phyloP scores from a whole-genome alignment of 208 protist species.

The Endotrypanum monterogeii region DNA sequence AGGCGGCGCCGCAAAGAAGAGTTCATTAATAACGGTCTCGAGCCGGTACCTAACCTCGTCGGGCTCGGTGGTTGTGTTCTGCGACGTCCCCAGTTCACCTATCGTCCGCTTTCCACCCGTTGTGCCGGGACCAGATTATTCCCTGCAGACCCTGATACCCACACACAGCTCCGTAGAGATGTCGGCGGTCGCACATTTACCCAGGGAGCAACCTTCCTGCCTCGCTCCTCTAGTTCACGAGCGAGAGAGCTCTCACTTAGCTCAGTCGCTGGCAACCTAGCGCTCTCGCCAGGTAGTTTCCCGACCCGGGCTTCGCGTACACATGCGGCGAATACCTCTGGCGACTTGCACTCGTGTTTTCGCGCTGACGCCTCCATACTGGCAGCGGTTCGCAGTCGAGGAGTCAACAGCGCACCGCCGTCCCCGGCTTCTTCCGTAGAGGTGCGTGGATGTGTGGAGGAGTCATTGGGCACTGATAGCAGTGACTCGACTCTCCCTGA shows the following conservation, averaged over 20 bases:
- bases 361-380: background rate
- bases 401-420: background rate
- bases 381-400: background rate
- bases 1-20: slow-evolving; percentile 25
- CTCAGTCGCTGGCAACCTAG: background rate
- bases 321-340: too few relatives aligned
- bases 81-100: slow-evolving; percentile 15
- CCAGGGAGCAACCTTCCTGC: background rate
- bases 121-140: background rate
- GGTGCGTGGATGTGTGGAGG: background rate
- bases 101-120: slow-evolving; percentile 14
- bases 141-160: background rate
- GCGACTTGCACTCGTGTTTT: background rate
- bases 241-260: background rate
- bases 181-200: background rate
- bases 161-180: background rate
- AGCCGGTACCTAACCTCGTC: slow-evolving; percentile 34
- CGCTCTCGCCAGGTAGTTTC: background rate
- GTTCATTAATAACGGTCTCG: slow-evolving; percentile 18
- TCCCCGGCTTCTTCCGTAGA: too few relatives aligned
- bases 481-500: background rate
- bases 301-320: background rate
- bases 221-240: background rate
- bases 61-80: slow-evolving; percentile 27
- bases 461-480: background rate